Base-by-base conservation (phyloP, 257 asterid genomes). In the Solanum appendiculatum region DNA sequence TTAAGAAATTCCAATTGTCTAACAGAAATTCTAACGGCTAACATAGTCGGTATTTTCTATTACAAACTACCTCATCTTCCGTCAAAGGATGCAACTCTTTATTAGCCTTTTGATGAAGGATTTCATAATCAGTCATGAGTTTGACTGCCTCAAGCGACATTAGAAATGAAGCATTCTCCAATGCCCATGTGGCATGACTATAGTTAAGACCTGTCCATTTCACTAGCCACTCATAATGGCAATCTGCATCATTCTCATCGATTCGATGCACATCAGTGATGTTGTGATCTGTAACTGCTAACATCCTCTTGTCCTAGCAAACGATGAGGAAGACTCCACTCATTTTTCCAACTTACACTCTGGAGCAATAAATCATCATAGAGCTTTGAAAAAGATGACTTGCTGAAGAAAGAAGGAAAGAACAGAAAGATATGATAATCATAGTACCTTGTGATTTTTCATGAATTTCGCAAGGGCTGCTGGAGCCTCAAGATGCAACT, bases 181-280 rank as follows among this genome's bases (percentile, higher is more conserved):
- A 86, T 84, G 88, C 92, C 92, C 91, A 90, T 63, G 92, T 85
- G 86, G 87, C 91, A 46, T 87, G 69, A 42, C 87, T 44, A 64
- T 88, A 90, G 51, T 82, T 90, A 42, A 88, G 90, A n/a, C 88
- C 91, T 40, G 86, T 87, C 92, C 92, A 90, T 88, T 90, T 90
- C 69, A 90, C 92, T 74, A 90, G 90, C 91, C 92, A 90, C 86
- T 88, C 92, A 74, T 48, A 31, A 54, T 25, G 85, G 87, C 89
- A 87, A 82, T 70, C 82, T 34, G 51, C 60, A 73, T 20, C 60
- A 73, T 86, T 25, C n/a, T n/a, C n/a, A n/a, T n/a, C n/a, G n/a
- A n/a, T n/a, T n/a, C n/a, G n/a, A n/a, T n/a, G n/a, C n/a, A n/a
- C n/a, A n/a, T n/a, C n/a, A n/a, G n/a, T n/a, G n/a, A n/a, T n/a